phyloP scores from a whole-genome alignment of 2,329 filamentous ascomycete genomes.

The Aaosphaeria arxii region DNA sequence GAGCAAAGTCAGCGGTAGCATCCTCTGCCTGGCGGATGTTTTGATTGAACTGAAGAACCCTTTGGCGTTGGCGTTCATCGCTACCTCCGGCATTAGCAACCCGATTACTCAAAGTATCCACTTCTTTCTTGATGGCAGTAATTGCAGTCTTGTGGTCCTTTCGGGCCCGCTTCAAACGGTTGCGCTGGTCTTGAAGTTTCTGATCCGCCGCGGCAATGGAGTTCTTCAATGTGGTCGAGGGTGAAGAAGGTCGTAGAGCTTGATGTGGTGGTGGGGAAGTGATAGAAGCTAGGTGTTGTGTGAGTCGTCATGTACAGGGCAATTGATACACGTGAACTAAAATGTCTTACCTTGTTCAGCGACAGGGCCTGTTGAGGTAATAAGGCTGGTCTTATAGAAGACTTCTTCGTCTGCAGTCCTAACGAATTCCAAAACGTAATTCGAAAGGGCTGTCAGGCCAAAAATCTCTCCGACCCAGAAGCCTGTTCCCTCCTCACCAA shows the following conservation, averaged over 20 bases:
- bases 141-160: conserved; percentile 72
- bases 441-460: conserved; percentile 67
- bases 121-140: conserved; percentile 68
- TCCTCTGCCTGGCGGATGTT: conserved; percentile 69
- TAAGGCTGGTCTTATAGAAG: conserved; percentile 69
- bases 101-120: conserved; percentile 65
- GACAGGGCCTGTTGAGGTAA: conserved; percentile 60
- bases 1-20: conserved; percentile 54
- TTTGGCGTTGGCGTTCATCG: conserved; percentile 73
- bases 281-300: conserved; percentile 22
- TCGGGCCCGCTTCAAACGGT: conserved; percentile 65
- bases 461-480: conserved; percentile 69
- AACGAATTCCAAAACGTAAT: conserved; percentile 76
- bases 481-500: conserved; percentile 45
- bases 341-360: conserved; percentile 54
- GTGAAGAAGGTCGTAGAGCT: conserved; percentile 69
- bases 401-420: conserved; percentile 63
- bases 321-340: background rate
- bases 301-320: conserved; percentile 5
- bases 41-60: conserved; percentile 71
- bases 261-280: conserved; percentile 54
- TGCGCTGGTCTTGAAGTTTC: conserved; percentile 67
- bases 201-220: conserved; percentile 71
- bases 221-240: conserved; percentile 71
- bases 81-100: conserved; percentile 66